Evolutionary conservation across 208 protist species (phyloP).

Genomic region (Acanthamoeba triangularis): DNA sequence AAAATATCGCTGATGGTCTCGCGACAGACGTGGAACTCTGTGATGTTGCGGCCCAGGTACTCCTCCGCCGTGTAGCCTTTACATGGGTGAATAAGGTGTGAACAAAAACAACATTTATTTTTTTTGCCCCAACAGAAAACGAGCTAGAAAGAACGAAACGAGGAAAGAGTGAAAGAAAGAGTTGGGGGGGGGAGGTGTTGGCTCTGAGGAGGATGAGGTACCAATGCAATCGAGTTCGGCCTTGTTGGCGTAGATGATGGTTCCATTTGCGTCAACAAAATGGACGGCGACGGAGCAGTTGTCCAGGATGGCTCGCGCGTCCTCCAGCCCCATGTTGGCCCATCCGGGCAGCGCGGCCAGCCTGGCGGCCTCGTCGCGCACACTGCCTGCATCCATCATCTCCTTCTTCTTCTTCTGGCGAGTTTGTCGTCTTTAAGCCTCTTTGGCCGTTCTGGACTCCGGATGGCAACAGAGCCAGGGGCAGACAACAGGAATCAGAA

Average conservation of each 20-base stretch:
- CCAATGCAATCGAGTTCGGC: constrained; percentile 35
- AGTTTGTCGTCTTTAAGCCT: too few relatives aligned
- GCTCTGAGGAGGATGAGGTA: background rate
- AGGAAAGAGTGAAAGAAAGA: background rate
- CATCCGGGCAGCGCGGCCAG: background rate
- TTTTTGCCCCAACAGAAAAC: too few relatives aligned
- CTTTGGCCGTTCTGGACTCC: too few relatives aligned
- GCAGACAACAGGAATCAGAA: too few relatives aligned
- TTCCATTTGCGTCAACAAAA: background rate
- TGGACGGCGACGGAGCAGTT: constrained; percentile 10
- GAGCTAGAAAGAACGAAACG: background rate
- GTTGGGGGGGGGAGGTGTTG: background rate
- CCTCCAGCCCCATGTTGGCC: background rate
- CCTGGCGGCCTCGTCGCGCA: background rate
- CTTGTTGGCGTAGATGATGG: constrained; percentile 44
- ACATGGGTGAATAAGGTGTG: too few relatives aligned
- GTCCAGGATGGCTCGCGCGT: constrained; percentile 28
- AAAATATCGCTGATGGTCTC: constrained; percentile 30
- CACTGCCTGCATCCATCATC: background rate
- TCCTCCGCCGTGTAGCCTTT: constrained; percentile 4
- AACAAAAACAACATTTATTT: too few relatives aligned
- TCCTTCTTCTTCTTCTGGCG: background rate
- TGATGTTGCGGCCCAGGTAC: constrained; percentile 8
- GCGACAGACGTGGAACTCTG: background rate
- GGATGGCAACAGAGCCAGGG: too few relatives aligned